Base-by-base conservation (phyloP, 192 early-diverging fungal species). In the Spinellus fusiger region DNA sequence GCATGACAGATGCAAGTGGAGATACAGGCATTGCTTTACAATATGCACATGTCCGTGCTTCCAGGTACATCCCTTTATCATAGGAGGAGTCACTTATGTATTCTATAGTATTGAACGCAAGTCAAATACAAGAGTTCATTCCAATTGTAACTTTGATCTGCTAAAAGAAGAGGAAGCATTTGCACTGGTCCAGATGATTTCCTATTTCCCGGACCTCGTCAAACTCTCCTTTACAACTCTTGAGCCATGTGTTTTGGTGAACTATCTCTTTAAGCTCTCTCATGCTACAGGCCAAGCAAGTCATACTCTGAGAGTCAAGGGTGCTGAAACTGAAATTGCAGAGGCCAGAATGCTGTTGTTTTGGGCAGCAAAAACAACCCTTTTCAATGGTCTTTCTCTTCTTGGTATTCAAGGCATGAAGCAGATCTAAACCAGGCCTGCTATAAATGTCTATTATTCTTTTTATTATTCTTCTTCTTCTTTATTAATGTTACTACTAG, bases 11-110 rank as follows among this genome's bases (percentile, higher is more conserved):
- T 65, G 86, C 92, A 37, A 89, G 88, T 55, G 96, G 96, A 51
- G 86, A 94, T 73, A 98, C 95, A 1, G 96, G 95, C 3, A 89
- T 95, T 4, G 96, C 94, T 71, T 76, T 98, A 8, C 95, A 96
- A 79, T 98, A 95, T 71, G 88, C 95, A 9, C 91, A 98, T 71
- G 86, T 95, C 5, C 89, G 96, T n/a, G 77, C 94, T 32, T 91
- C 88, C 73, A 92, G 93, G 80, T 79, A 73, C 56, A 64, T 46
- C 7, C 48, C 35, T 49, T 15, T 44, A 29, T 10, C 20, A 37
- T 16, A 16, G 27, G 50, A 34, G 25, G 10, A 38, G 54, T 2
- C 4, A 16, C 12, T 25, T 25, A 4, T 32, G 28, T 54, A 4
- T 56, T 20, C 31, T 44, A 2, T 44, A 44, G 40, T 2, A 90